These are phyloP conservation scores for Ramularia endophylla DNA, from an alignment of 2,329 filamentous ascomycete genomes.

Conservation along the genomic window DNA sequence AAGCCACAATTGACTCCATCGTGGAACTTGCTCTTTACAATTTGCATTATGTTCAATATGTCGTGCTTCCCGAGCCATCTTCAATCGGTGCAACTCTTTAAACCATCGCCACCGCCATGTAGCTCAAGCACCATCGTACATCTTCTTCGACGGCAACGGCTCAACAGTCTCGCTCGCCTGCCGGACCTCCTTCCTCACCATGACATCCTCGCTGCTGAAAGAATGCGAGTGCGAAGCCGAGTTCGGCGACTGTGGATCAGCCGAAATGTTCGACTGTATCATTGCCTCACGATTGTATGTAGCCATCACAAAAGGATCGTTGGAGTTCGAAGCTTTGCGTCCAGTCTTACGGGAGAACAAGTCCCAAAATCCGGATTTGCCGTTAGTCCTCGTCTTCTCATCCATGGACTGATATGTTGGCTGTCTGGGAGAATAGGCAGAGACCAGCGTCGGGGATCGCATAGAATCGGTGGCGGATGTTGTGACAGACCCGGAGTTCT, in stretches of 20 bases:
- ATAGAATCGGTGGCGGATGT: conserved; percentile 11
- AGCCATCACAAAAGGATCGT: conserved; percentile 12
- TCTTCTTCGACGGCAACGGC: conserved; percentile 9
- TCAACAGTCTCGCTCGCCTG: conserved; percentile 23
- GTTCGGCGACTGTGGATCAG: conserved; percentile 15
- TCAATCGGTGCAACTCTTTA: too few relatives aligned
- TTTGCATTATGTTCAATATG: too few relatives aligned
- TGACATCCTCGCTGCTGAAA: conserved; percentile 15
- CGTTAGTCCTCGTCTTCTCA: conserved; percentile 5
- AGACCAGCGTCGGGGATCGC: conserved; percentile 16
- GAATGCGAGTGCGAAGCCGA: conserved; percentile 8
- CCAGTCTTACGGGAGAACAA: conserved; percentile 9
- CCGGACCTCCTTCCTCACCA: conserved; percentile 24
- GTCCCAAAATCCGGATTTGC: neutral
- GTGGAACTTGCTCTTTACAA: too few relatives aligned
- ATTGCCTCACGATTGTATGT: conserved; percentile 5
- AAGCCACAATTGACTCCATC: too few relatives aligned
- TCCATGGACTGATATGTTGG: conserved; percentile 8
- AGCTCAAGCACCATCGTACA: conserved; percentile 9
- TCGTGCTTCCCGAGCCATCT: too few relatives aligned
- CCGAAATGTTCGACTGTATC: conserved; percentile 10
- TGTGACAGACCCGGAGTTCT: conserved; percentile 8
- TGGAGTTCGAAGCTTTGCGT: conserved; percentile 1
- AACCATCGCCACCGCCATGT: too few relatives aligned
- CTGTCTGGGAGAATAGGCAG: conserved; percentile 16